Base-by-base conservation (phyloP, 345 rosid species). In the Lepidium aucheri region DNA sequence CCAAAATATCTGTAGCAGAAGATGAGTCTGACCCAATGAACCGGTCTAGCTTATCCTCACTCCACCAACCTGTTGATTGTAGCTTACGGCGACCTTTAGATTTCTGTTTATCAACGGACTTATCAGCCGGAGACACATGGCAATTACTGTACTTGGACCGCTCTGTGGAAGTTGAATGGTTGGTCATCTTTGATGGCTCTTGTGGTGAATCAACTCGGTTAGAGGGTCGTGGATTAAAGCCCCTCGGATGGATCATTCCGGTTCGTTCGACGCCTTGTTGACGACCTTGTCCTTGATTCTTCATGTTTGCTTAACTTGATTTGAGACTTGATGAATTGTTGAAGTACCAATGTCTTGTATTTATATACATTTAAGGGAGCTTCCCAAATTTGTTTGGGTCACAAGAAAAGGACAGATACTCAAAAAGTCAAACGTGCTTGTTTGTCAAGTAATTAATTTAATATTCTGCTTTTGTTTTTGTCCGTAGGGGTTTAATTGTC, bases 41-140 rank as follows among this genome's bases (percentile, higher is more conserved):
- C 50, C 50, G 42, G 58, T 55, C 58, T 63, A 63, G 18, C 24
- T 28, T 71, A 38, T 71, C 64, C 14, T 66, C 72, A 42, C 15
- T 32, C 61, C 16, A 72, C 54, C 40, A 50, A 50, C 18, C 46
- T n/a, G 36, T 17, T 4, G 36, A 0, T 14, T 66, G 43, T 33
- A 18, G 13, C 42, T 66, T 73, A n/a, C 62, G 63, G 7, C 44
- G 67, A 43, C 72, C 68, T 3, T 73, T 73, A 4, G 63, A 66
- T 52, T 44, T 66, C 7, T 36, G 60, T 43, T 44, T 66, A 7
- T 26, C 20, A 0, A 13, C 43, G 0, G 68, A 42, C 38, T 43
- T 66, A 0, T 17, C 36, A 44, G 63, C 52, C 36, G 67, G 77
- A 1, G 51, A 73, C 22, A 72, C 59, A 1, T 72, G 76, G 45